Evolutionary conservation across 2,329 filamentous ascomycete species (phyloP).

Genomic region (Pseudogymnoascus sp.): DNA sequence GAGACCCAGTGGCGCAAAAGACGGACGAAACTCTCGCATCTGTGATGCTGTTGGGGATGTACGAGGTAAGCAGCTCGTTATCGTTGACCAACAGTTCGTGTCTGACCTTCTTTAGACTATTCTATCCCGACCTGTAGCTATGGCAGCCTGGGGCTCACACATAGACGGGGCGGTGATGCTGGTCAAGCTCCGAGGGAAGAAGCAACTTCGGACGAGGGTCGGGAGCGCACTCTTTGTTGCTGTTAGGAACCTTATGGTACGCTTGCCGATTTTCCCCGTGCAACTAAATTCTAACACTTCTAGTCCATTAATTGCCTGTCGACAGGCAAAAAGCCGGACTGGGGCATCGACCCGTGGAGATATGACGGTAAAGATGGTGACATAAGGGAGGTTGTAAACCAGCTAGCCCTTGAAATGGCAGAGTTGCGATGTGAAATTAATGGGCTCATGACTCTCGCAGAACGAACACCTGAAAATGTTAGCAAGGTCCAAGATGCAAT

Average conservation of each 20-base stretch:
- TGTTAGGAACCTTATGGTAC: slow-evolving; percentile 52
- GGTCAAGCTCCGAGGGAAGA: slow-evolving; percentile 47
- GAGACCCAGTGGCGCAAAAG: slow-evolving; percentile 39
- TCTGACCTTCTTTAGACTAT: slow-evolving; percentile 30
- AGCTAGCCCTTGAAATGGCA: slow-evolving; percentile 44
- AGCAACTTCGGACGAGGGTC: slow-evolving; percentile 43
- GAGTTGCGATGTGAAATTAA: slow-evolving; percentile 49
- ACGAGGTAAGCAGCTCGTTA: slow-evolving; percentile 36
- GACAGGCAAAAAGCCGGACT: slow-evolving; percentile 41
- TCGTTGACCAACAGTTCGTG: not conserved
- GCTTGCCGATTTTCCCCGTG: slow-evolving; percentile 13
- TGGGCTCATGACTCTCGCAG: slow-evolving; percentile 37
- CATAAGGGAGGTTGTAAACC: slow-evolving; percentile 34
- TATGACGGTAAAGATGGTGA: slow-evolving; percentile 39
- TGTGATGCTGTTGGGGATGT: slow-evolving; percentile 51
- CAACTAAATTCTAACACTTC: slow-evolving; percentile 29
- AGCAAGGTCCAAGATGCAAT: slow-evolving; percentile 44
- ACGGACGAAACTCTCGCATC: slow-evolving; percentile 51
- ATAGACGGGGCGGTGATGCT: slow-evolving; percentile 56
- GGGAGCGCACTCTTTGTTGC: slow-evolving; percentile 49
- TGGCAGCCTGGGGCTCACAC: slow-evolving; percentile 53
- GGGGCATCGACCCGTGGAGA: slow-evolving; percentile 53
- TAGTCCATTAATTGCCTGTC: slow-evolving; percentile 50
- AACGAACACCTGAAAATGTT: slow-evolving; percentile 41
- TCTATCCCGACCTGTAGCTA: slow-evolving; percentile 43